Conservation (phyloP, 495 filamentous ascomycete genomes). For the Podospora pseudoanserina region DNA sequence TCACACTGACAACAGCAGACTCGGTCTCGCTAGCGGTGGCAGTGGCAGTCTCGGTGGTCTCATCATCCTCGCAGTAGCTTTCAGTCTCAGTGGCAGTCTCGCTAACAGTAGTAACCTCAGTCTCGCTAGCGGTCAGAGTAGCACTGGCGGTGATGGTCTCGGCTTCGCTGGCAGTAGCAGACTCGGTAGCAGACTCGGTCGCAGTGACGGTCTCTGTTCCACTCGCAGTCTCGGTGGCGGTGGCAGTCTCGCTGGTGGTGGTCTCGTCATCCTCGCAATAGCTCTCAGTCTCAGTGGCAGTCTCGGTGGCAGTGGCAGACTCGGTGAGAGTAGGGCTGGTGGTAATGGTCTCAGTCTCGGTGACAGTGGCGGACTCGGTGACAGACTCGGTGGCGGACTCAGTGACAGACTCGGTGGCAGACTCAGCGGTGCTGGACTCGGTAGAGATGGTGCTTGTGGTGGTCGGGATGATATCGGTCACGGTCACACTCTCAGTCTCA, state of each 20-base stretch:
- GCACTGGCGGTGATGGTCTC: background rate
- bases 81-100: background rate
- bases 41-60: background rate
- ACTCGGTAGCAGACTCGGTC: background rate
- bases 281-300: background rate
- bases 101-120: background rate
- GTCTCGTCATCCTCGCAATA: background rate
- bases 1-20: background rate
- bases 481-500: background rate
- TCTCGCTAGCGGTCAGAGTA: too few relatives aligned
- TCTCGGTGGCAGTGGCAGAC: slow-evolving; percentile 1
- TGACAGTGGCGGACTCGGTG: slow-evolving; percentile 43
- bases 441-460: background rate
- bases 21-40: background rate
- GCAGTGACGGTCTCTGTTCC: background rate
- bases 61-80: background rate
- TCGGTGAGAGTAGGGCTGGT: background rate
- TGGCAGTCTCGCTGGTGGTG: background rate
- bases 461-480: slow-evolving; percentile 35
- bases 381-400: slow-evolving; percentile 12
- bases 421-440: background rate
- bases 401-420: slow-evolving; percentile 1
- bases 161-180: background rate
- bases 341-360: slow-evolving; percentile 22
- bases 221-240: slow-evolving; percentile 1